Base-by-base conservation (phyloP, 805 yeast species). In the Metschnikowia kunwiensis region DNA sequence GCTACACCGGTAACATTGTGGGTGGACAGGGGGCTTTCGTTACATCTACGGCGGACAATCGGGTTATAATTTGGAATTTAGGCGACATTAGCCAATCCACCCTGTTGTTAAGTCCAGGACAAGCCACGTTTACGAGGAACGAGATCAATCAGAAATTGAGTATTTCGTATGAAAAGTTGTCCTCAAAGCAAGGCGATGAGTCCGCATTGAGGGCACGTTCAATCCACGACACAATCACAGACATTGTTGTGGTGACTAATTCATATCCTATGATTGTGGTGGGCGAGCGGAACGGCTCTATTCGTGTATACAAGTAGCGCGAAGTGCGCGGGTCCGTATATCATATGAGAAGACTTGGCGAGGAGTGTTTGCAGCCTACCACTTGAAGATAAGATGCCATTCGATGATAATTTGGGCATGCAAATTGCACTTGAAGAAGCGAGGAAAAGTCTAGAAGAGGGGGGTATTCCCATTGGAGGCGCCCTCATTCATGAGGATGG, bases 391-490 rank as follows among this genome's bases (percentile, higher is more conserved):
- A 42, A 18, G 11, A 74, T 74, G 78, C 45, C 70, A 24, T 75
- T 79, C 50, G 82, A 81, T 67, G 91, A 83, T 57, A 53, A 55
- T 9, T 63, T 72, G 43, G 94, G 94, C 26, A 60, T 85, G 69
- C 65, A 73, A 38, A 74, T 81, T 33, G 91, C 93, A 32, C 63
- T 77, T 27, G 86, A 81, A 47, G 86, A 85, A 64, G 93, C 94
- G 5, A 57, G 60, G 30, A 68, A 70, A 37, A 79, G 89, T 31
- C 75, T 70, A 51, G 67, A 61, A 5, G 95, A 88, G 61, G 95
- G 95, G n/a, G 97, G 96, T 31, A 80, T 88, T 17, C 96, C 96
- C 4, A 87, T 87, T 42, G 83, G 95, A 9, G 91, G 88, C 5
- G 83, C 82, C 24, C 67, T 86, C 35, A 72, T 86, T 30, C 71